Evolutionary conservation across 2,329 filamentous ascomycete species (phyloP), one percentile per base, ranked within the genome.

Genomic region (Cryphonectria radicalis): DNA sequence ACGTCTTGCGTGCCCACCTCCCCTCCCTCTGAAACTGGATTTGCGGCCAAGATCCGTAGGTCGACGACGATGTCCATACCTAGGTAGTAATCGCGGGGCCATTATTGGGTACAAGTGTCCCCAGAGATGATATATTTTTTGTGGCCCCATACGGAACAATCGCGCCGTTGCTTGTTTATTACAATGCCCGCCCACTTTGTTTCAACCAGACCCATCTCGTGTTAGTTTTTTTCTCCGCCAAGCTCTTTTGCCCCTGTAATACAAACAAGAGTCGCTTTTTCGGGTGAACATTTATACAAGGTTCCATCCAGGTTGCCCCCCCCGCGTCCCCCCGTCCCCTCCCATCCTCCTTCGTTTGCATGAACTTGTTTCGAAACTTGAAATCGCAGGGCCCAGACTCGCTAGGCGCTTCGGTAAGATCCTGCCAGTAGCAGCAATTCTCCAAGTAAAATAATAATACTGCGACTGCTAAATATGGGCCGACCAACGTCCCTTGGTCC

Each of bases 381-480:
- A 22, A n/a, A n/a, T 22, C 46, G 19, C 22, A 22, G 46, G 46
- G 43, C 8, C 46, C 22, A 50, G 46, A n/a, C 46, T 46, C 43
- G 37, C 43, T 50, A 50, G 46, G 22, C 46, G 2, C 19, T 53
- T 42, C 43, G 37, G 63, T 53, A 66, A 32, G 22, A 37, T 46
- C 60, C 63, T 62, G 37, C 43, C 60, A 64, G 60, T n/a, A 28
- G 37, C 66, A 46, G 69, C 6, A 8, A 22, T 22, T 22, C 43
- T 50, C 19, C 0, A 8, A 22, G 19, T 46, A 22, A 50, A 6
- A 8, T 50, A 50, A 7, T 50, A 1, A 17, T 50, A 50, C 43
- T 53, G 25, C 66, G 43, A 57, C 60, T 60, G 3, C 42, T 42
- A 25, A 28, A 17, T 65, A 43, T 71, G 66, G 70, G 50, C 62